Evolutionary conservation across 2,329 filamentous ascomycete species (phyloP).

Genomic region (Myotisia sp.): DNA sequence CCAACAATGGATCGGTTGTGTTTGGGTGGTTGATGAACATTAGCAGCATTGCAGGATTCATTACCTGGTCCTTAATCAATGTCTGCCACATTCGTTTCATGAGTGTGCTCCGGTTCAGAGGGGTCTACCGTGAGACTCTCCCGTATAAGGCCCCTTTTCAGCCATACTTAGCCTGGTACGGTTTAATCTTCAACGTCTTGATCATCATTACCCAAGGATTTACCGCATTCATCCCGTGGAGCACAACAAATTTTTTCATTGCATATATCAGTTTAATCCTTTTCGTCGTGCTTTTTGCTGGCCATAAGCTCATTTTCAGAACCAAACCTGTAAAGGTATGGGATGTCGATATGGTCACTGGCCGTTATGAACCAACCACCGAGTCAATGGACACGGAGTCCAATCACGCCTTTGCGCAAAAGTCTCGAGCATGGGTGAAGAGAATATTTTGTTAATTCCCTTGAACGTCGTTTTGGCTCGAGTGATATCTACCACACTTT

Average conservation of each 20-base stretch:
- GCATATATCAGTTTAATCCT: conserved; percentile 52
- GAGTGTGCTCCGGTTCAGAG: conserved; percentile 42
- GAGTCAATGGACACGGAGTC: conserved; percentile 26
- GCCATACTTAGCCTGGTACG: conserved; percentile 52
- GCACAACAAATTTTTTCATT: conserved; percentile 46
- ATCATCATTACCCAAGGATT: conserved; percentile 57
- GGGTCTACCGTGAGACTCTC: conserved; percentile 43
- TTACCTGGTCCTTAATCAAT: conserved; percentile 25
- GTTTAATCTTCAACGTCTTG: conserved; percentile 49
- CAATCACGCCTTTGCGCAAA: conserved; percentile 9
- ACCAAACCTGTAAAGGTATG: conserved; percentile 23
- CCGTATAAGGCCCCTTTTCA: conserved; percentile 49
- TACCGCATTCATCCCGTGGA: conserved; percentile 52
- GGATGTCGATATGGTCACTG: conserved; percentile 33
- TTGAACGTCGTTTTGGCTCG: no score
- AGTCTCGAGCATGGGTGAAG: no score
- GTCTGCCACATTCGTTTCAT: conserved; percentile 52
- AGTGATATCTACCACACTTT: no score
- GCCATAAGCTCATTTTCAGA: conserved; percentile 41
- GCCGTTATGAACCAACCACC: conserved; percentile 23
- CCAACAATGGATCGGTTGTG: conserved; percentile 46
- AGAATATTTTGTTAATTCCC: no score
- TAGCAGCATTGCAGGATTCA: conserved; percentile 23
- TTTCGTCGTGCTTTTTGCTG: conserved; percentile 45
- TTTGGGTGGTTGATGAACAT: conserved; percentile 31